Conservation (phyloP, 2,329 filamentous ascomycete species). For the Stenocarpella maydis region DNA sequence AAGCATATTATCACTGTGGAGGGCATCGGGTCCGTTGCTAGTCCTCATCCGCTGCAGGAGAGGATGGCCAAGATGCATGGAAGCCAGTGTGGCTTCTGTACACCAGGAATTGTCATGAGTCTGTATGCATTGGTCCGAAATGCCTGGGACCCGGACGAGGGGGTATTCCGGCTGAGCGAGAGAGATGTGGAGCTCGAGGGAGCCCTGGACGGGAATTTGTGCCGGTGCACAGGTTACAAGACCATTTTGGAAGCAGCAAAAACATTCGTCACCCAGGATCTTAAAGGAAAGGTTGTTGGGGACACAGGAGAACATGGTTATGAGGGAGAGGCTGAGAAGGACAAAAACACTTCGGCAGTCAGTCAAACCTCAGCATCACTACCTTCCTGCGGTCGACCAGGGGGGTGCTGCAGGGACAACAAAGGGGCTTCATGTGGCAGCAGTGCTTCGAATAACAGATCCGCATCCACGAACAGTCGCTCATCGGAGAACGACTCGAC, state of each 20-base stretch:
- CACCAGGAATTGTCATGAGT: conserved; percentile 97
- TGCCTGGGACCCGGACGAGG: conserved; percentile 66
- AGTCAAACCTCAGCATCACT: background rate
- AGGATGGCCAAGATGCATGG: conserved; percentile 90
- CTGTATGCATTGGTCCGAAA: conserved; percentile 92
- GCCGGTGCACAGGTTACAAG: conserved; percentile 92
- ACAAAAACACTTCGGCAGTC: background rate
- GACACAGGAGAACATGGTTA: background rate
- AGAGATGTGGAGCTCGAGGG: conserved; percentile 88
- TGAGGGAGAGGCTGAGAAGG: background rate
- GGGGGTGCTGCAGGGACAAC: conserved; percentile 10
- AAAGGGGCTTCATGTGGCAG: background rate
- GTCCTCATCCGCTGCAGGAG: conserved; percentile 89
- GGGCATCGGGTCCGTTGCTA: conserved; percentile 87
- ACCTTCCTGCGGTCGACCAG: conserved; percentile 8
- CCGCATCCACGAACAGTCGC: background rate
- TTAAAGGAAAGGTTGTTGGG: conserved; percentile 51
- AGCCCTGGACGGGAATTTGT: conserved; percentile 95
- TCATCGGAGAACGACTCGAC: background rate
- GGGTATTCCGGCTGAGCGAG: conserved; percentile 10
- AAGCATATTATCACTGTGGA: conserved; percentile 99
- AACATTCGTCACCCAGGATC: conserved; percentile 74
- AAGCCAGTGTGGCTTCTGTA: conserved; percentile 94
- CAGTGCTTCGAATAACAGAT: background rate
- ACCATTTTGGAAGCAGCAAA: conserved; percentile 95